Percentiles rank a stretch among this genome's conserved stretches.
Conservation (phyloP, 108 stramenopile genomes). For the Skeletonema grethae region DNA sequence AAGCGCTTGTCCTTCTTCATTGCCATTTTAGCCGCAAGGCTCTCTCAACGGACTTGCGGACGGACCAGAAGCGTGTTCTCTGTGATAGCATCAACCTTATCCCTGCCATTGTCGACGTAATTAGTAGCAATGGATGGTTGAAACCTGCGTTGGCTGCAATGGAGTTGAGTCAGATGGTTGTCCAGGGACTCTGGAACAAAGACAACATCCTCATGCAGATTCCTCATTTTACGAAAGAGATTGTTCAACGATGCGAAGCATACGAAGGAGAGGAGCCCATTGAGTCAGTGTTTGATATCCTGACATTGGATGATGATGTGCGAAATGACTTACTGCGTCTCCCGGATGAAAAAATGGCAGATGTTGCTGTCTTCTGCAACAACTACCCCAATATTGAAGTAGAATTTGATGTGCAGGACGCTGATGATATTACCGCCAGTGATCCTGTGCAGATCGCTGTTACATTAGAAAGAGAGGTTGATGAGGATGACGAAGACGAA, state of each 20-base stretch:
- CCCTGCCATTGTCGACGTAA: constrained; percentile 97
- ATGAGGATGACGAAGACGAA: constrained; percentile 84
- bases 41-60: constrained; percentile 79
- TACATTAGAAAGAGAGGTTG: constrained; percentile 90
- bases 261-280: constrained; percentile 82
- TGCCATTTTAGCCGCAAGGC: constrained; percentile 86
- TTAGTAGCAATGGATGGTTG: constrained; percentile 96
- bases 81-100: constrained; percentile 80
- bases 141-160: constrained; percentile 97
- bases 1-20: constrained; percentile 93
- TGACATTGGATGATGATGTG: constrained; percentile 94
- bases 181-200: constrained; percentile 96
- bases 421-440: constrained; percentile 86
- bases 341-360: constrained; percentile 91
- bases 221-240: constrained; percentile 96
- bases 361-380: constrained; percentile 98
- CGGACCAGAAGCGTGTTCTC: constrained; percentile 85
- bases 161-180: constrained; percentile 99
- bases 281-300: constrained; percentile 91
- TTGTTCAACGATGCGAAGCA: constrained; percentile 70
- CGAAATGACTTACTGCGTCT: constrained; percentile 88
- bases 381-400: constrained; percentile 96
- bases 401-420: constrained; percentile 80
- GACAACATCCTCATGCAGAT: constrained; percentile 93
- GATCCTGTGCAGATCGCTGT: constrained; percentile 89